Base-by-base conservation (phyloP, 129 eudicot species). In the carrot (Daucus carota) region DNA sequence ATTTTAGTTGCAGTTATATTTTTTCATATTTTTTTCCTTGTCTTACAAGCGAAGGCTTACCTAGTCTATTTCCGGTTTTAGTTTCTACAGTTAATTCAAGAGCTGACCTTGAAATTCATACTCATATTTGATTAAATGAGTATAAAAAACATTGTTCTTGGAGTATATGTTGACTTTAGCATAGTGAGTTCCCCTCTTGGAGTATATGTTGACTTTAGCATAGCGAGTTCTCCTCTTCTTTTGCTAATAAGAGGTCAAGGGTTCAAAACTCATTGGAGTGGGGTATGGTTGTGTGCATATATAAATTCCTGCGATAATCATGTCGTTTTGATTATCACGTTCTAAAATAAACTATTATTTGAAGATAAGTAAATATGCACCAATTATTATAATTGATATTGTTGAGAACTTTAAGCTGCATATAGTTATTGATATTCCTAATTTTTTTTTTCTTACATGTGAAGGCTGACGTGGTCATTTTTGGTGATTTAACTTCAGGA, bases 401-500 rank as follows among this genome's bases (percentile, higher is more conserved):
- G 8, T 5, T 50, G 18, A 50, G 26, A 50, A 50, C 7, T 50
- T 18, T 50, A 50, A 20, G 26, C 26, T 59, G 29, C 29, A n/a
- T 8, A 59, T 24, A 24, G 16, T 24, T 24, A 3, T 26, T 2
- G 28, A 26, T 11, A 59, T 59, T 50, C 26, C 59, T 18, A 50
- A 59, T 33, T 59, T 24, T 22, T 26, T 12, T 26, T 59, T 6
- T 59, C 66, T 50, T 59, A 52, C 31, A 29, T 75, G 28, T 41
- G 79, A 31, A 36, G 67, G 12, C 71, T 54, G 18, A 38, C 73
- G 44, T 72, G 77, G 72, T n/a, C 57, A 28, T 18, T 34, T 47
- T 72, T 17, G 43, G 71, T 70, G 26, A 33, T 47, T 47, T 42
- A 63, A 67, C 43, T 62, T 76, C 77, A 94, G 99, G 90, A 94